These are phyloP conservation scores for Aurantiochytrium sp. DNA, from an alignment of 108 stramenopile species.

Conservation along the genomic window DNA sequence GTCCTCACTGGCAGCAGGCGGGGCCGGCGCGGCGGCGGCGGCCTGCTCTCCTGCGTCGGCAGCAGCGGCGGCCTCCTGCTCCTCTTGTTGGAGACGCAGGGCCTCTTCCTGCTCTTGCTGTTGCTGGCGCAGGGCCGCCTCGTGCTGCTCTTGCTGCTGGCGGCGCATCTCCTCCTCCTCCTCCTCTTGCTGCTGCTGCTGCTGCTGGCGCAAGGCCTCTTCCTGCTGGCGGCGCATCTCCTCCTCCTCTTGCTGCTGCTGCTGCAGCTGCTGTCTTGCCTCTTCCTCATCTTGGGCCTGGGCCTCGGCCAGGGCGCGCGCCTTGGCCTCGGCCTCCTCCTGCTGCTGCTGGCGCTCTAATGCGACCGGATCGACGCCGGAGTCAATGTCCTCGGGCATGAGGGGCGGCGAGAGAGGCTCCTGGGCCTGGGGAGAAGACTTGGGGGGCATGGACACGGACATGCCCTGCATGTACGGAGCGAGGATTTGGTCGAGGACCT, in stretches of 20 bases:
- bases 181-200: too few species aligned
- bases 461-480: neutral
- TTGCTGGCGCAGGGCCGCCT: neutral
- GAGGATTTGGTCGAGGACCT: neutral
- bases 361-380: too few species aligned
- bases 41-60: neutral
- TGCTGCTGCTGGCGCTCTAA: too few species aligned
- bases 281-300: neutral
- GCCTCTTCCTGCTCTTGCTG: conserved; percentile 12
- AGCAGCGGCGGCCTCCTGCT: neutral
- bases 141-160: neutral
- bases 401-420: neutral
- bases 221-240: neutral
- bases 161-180: neutral
- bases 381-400: too few species aligned
- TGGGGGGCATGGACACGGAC: neutral
- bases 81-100: neutral
- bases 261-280: neutral
- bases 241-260: neutral
- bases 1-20: neutral
- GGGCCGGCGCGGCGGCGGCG: neutral
- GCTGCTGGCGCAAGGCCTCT: neutral
- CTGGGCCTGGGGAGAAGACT: neutral
- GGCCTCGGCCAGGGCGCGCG: neutral
- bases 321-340: neutral